Evolutionary conservation across 805 yeast genomes (phyloP), one percentile per base, ranked within the genome.

Genomic region (Ascoidea tarda): DNA sequence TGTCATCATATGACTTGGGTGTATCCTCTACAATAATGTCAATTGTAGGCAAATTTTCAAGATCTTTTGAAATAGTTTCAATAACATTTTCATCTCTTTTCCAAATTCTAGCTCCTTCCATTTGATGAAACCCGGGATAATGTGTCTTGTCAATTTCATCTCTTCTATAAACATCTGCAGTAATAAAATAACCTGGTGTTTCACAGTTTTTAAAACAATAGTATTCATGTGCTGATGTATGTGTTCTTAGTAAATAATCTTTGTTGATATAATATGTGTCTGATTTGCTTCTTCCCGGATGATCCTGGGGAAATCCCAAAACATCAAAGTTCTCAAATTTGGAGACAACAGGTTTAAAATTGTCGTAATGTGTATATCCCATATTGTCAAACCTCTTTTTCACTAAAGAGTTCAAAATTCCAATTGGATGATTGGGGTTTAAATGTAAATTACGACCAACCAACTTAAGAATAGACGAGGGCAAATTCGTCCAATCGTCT

Each of bases 21-120:
- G 84, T 82, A 63, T 93, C 98, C 49, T 84, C 86, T 2, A 91
- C 95, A 16, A 82, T 71, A 54, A 91, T 75, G 51, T 80, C 78
- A 6, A 87, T 75, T 32, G 59, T 59, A 42, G 60, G 58, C 33
- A 66, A 62, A n/a, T 57, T 54, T 2, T 53, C 52, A 28, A 68
- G 49, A 33, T 60, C 67, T 45, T 73, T 66, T 6, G 96, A 89
- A 50, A 93, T 75, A 1, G 73, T 65, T 2, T 70, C 79, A 31
- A 87, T 77, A 4, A 48, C 52, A 14, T 57, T 54, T 4, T 61
- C 62, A 10, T 66, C 64, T 52, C 83, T 70, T 6, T 77, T 69
- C 98, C 98, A 93, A 2, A 83, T 66, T 54, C 93, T 72, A 2
- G 96, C 97, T 49, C 98, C 99, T 68, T 93, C 99, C 88, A 93